Evolutionary conservation across 768 basidiomycete genomes (phyloP).

Genomic region (Tylopilus vinaceipallidus): DNA sequence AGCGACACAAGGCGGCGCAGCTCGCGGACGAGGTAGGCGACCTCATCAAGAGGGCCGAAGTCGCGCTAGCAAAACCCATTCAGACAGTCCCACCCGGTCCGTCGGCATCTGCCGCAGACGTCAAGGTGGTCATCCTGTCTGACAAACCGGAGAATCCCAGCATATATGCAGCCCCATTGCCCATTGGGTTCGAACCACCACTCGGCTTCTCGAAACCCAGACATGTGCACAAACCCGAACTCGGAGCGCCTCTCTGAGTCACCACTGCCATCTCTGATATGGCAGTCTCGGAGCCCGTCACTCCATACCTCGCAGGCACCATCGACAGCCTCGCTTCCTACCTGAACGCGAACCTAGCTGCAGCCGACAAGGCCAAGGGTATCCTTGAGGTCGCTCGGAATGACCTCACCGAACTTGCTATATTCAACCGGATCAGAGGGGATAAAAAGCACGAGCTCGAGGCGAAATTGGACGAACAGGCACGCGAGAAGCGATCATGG

Average conservation of each 20-base stretch:
- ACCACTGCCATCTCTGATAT: constrained; percentile 78
- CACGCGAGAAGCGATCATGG: constrained; percentile 86
- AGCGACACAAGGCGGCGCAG: constrained; percentile 44
- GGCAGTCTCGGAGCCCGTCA: constrained; percentile 80
- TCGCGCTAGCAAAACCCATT: constrained; percentile 52
- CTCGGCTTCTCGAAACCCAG: constrained; percentile 76
- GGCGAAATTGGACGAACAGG: constrained; percentile 74
- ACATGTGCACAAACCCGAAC: constrained; percentile 41
- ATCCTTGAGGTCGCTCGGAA: constrained; percentile 78
- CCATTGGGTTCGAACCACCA: constrained; percentile 93
- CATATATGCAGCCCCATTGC: constrained; percentile 67
- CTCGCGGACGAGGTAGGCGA: constrained; percentile 65
- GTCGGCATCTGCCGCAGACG: constrained; percentile 13
- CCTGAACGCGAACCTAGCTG: constrained; percentile 69
- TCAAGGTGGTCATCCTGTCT: constrained; percentile 26
- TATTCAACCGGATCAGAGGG: constrained; percentile 75
- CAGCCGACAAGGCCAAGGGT: constrained; percentile 62
- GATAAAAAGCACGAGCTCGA: constrained; percentile 72
- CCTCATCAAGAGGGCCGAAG: constrained; percentile 71
- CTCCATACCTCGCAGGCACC: constrained; percentile 85
- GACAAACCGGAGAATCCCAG: constrained; percentile 29
- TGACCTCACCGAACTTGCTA: constrained; percentile 76
- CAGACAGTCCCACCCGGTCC: constrained; percentile 14
- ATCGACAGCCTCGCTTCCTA: constrained; percentile 90
- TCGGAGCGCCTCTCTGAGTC: constrained; percentile 64